A percentile compares a stretch with the other conserved stretches of the same genome.
Evolutionary conservation across 805 yeast species (phyloP).

Genomic region (Clavispora vitiphila): DNA sequence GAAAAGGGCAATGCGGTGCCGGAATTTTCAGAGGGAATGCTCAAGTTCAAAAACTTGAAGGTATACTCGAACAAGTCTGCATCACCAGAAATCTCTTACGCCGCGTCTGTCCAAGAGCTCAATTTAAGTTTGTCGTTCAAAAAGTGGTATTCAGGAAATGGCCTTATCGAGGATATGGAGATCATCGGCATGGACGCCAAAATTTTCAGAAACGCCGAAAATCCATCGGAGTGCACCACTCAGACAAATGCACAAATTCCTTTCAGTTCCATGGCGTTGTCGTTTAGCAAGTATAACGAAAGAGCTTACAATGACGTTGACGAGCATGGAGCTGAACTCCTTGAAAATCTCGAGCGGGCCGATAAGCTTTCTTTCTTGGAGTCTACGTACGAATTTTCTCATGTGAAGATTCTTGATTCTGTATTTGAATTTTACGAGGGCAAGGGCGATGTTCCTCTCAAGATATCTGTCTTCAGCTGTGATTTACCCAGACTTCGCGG

Average conservation of each 20-base stretch:
- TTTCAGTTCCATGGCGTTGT: slow-evolving; percentile 21
- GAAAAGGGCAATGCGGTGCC: slow-evolving; percentile 37
- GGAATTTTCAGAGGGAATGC: slow-evolving; percentile 45
- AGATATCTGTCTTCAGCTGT: slow-evolving; percentile 58
- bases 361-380: slow-evolving; percentile 18
- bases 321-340: slow-evolving; percentile 18
- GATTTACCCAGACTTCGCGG: slow-evolving; percentile 58
- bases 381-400: slow-evolving; percentile 28
- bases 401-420: slow-evolving; percentile 49
- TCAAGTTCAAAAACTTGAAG: slow-evolving; percentile 40
- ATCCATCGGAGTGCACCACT: background rate
- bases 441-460: slow-evolving; percentile 27
- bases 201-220: slow-evolving; percentile 16
- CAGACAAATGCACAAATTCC: slow-evolving; percentile 29
- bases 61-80: slow-evolving; percentile 8
- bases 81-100: slow-evolving; percentile 17
- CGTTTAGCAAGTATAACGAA: slow-evolving; percentile 24
- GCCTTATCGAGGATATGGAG: slow-evolving; percentile 46
- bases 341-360: slow-evolving; percentile 4
- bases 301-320: slow-evolving; percentile 28
- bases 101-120: slow-evolving; percentile 38
- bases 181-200: slow-evolving; percentile 45
- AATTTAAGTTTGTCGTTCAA: slow-evolving; percentile 44
- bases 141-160: slow-evolving; percentile 54
- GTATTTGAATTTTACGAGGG: slow-evolving; percentile 34